phyloP scores from a whole-genome alignment of 495 filamentous ascomycete species.

The Xylaria intraflava region DNA sequence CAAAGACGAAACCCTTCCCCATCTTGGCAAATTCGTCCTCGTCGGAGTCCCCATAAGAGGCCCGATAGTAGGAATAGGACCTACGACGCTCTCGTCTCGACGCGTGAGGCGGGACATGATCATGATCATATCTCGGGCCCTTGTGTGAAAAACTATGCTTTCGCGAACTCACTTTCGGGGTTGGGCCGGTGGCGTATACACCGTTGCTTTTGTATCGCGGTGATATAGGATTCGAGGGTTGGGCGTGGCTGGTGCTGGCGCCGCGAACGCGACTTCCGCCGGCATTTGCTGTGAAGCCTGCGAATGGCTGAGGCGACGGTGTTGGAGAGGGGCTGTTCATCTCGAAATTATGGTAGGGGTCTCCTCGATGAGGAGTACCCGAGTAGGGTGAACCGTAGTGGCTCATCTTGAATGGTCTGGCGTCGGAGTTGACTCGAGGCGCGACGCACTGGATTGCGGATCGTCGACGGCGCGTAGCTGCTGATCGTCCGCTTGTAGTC shows the following conservation, averaged over 20 bases:
- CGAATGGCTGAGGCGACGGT: slow-evolving; percentile 42
- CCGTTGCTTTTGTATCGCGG: slow-evolving; percentile 50
- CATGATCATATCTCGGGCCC: slow-evolving; percentile 28
- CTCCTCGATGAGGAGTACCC: slow-evolving; percentile 35
- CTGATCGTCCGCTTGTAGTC: slow-evolving; percentile 9
- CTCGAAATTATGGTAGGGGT: slow-evolving; percentile 25
- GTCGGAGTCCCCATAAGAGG: slow-evolving; percentile 55
- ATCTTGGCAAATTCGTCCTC: slow-evolving; percentile 53
- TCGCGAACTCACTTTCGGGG: slow-evolving; percentile 50
- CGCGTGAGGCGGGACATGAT: slow-evolving; percentile 12
- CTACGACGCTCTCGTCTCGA: slow-evolving; percentile 42
- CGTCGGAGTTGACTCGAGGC: slow-evolving; percentile 13
- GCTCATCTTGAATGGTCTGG: slow-evolving; percentile 36
- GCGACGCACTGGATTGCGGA: slow-evolving; percentile 1
- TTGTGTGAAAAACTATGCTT: slow-evolving; percentile 39
- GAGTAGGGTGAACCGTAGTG: slow-evolving; percentile 40
- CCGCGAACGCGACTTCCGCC: slow-evolving; percentile 41
- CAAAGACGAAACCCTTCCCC: slow-evolving; percentile 38
- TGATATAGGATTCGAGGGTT: slow-evolving; percentile 32
- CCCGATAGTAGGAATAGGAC: slow-evolving; percentile 48
- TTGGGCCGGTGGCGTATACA: slow-evolving; percentile 46
- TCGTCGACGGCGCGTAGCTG: slow-evolving; percentile 8
- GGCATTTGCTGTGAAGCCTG: slow-evolving; percentile 38
- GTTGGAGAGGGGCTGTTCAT: slow-evolving; percentile 45
- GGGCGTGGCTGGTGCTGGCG: slow-evolving; percentile 32